Conservation (phyloP, 208 protist species). For the Trypanosoma grayi region DNA sequence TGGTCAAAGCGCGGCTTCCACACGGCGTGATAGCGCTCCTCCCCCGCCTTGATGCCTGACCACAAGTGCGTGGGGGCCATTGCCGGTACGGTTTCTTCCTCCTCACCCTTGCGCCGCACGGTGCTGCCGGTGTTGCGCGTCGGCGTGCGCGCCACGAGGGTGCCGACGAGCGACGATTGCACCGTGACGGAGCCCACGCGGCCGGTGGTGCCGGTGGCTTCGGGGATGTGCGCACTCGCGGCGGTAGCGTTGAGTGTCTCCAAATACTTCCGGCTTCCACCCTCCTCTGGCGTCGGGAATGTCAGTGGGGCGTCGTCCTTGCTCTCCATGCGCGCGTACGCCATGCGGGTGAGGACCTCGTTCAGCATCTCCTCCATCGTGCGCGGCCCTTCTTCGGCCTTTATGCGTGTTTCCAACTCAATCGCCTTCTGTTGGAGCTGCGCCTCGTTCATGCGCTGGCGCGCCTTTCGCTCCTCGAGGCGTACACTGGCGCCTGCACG, state of each 20-base stretch:
- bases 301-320: conserved; percentile 53
- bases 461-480: conserved; percentile 68
- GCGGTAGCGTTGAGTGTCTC: neutral
- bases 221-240: neutral
- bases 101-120: conserved; percentile 34
- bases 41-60: conserved; percentile 39
- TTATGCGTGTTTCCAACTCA: conserved; percentile 73
- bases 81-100: conserved; percentile 32
- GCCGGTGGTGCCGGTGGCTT: neutral
- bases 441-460: conserved; percentile 86
- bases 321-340: conserved; percentile 81
- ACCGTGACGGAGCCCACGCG: conserved; percentile 1
- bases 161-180: conserved; percentile 3
- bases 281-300: conserved; percentile 84
- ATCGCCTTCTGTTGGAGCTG: conserved; percentile 82
- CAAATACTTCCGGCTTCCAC: conserved; percentile 73
- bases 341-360: conserved; percentile 89
- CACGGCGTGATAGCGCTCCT: conserved; percentile 60
- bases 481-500: conserved; percentile 35
- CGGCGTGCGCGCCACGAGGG: neutral
- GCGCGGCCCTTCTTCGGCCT: conserved; percentile 88
- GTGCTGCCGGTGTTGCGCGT: conserved; percentile 15
- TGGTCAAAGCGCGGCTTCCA: conserved; percentile 70
- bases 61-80: conserved; percentile 59
- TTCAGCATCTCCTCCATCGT: conserved; percentile 95